phyloP scores from a whole-genome alignment of 2,329 filamentous ascomycete species.

The Trichothecium sympodiale region DNA sequence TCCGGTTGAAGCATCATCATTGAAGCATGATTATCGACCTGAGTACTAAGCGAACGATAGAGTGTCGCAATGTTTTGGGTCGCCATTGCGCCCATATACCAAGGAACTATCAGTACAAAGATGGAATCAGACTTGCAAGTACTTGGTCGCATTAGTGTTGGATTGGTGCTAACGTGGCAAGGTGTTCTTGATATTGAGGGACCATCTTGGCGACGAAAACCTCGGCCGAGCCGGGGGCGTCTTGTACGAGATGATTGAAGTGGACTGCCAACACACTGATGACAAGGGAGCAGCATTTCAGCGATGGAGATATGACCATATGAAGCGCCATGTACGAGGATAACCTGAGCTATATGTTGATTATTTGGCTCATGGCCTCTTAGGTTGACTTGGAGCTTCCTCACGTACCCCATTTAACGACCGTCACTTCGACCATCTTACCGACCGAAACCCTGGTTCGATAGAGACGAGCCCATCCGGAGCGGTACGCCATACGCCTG shows the following conservation, averaged over 20 bases:
- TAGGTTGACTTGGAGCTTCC: constrained; percentile 31
- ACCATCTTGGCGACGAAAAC: constrained; percentile 33
- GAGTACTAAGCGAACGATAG: constrained; percentile 12
- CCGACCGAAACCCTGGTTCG: constrained; percentile 23
- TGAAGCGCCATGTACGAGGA: constrained; percentile 27
- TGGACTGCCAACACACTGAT: constrained; percentile 31
- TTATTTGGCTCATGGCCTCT: constrained; percentile 3
- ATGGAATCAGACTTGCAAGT: constrained; percentile 29
- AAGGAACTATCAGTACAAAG: constrained; percentile 33
- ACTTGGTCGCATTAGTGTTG: not conserved
- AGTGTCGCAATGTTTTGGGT: constrained; percentile 33
- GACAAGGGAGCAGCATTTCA: constrained; percentile 34
- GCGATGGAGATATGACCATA: constrained; percentile 32
- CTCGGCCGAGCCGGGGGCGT: constrained; percentile 31
- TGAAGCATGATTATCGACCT: constrained; percentile 1
- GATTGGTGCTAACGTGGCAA: constrained; percentile 8
- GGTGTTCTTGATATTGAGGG: constrained; percentile 30
- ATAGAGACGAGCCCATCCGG: constrained; percentile 25
- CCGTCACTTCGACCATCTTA: constrained; percentile 28
- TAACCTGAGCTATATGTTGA: not conserved
- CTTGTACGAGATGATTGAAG: constrained; percentile 34
- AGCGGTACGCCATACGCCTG: constrained; percentile 27
- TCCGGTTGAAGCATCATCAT: not conserved
- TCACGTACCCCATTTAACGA: constrained; percentile 34
- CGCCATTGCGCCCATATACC: constrained; percentile 31